These are phyloP conservation scores for Melampsora larici-populina DNA, from an alignment of 1,284 basidiomycete genomes.

Conservation along the genomic window DNA sequence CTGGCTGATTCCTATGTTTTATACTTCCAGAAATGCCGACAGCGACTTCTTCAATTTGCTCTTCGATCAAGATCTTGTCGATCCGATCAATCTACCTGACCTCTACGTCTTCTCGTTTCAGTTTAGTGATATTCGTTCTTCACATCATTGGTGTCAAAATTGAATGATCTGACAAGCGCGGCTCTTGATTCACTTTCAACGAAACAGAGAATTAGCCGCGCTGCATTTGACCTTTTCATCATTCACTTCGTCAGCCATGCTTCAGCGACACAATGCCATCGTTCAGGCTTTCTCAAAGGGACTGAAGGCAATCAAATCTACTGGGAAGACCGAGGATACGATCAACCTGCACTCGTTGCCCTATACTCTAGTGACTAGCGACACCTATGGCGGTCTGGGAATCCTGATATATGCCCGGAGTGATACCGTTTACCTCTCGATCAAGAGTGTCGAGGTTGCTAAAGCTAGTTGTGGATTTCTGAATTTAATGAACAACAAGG, in stretches of 20 bases:
- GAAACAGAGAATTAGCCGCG: constrained; percentile 25
- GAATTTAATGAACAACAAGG: constrained; percentile 82
- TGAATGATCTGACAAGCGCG: constrained; percentile 6
- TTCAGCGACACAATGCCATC: constrained; percentile 29
- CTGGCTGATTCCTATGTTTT: neutral
- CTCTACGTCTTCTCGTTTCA: constrained; percentile 39
- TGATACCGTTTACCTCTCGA: constrained; percentile 19
- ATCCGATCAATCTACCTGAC: constrained; percentile 26
- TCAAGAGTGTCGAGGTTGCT: constrained; percentile 16
- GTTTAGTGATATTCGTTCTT: neutral
- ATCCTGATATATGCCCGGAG: constrained; percentile 34
- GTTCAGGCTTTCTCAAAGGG: constrained; percentile 27
- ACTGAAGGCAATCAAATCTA: constrained; percentile 17
- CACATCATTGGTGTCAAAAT: neutral
- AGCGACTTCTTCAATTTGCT: constrained; percentile 26
- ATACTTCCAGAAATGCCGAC: neutral
- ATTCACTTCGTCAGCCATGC: constrained; percentile 15
- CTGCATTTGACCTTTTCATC: constrained; percentile 38
- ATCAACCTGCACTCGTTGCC: constrained; percentile 1
- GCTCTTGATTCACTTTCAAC: neutral
- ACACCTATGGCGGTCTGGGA: constrained; percentile 27
- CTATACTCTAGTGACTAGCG: constrained; percentile 22
- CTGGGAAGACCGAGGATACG: neutral
- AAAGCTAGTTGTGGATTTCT: constrained; percentile 48
- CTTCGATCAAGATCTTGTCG: constrained; percentile 11